These are phyloP conservation scores for Baudoinia panamericana DNA, from an alignment of 495 filamentous ascomycete species.

Conservation along the genomic window DNA sequence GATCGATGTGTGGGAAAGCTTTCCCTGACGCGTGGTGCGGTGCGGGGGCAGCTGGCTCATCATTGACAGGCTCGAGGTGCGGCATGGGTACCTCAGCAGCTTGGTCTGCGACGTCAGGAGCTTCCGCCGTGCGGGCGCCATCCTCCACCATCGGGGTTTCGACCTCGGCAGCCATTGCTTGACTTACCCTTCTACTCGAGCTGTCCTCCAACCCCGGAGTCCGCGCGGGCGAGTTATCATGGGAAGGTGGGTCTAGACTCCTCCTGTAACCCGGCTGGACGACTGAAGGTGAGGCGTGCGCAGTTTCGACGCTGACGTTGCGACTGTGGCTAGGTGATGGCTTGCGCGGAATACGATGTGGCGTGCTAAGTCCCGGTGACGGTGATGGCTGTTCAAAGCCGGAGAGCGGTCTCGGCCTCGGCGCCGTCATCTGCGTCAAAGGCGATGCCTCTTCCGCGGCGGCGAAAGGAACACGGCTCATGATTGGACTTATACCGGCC, in stretches of 20 bases:
- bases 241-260: slow-evolving; percentile 47
- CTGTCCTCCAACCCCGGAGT: slow-evolving; percentile 37
- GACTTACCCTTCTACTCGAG: slow-evolving; percentile 1
- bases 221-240: slow-evolving; percentile 49
- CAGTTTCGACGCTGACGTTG: slow-evolving; percentile 20
- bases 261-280: slow-evolving; percentile 48
- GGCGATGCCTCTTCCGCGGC: no score
- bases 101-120: slow-evolving; percentile 8
- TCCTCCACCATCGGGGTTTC: no score
- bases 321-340: slow-evolving; percentile 28
- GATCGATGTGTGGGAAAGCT: neutral
- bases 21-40: no score
- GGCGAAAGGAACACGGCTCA: slow-evolving; percentile 42
- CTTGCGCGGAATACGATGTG: slow-evolving; percentile 22
- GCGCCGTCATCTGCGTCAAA: no score
- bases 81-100: slow-evolving; percentile 5
- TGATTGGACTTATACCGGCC: slow-evolving; percentile 55
- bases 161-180: slow-evolving; percentile 29
- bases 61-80: slow-evolving; percentile 3
- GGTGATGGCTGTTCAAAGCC: no score
- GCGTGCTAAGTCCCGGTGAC: no score
- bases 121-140: no score
- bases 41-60: no score
- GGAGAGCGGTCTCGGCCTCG: no score
- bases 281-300: slow-evolving; percentile 2